A percentile compares a stretch with the other conserved stretches of the same genome.
These are phyloP conservation scores for Gymnopus androsaceus DNA, from an alignment of 1,284 basidiomycete genomes.

Conservation along the genomic window DNA sequence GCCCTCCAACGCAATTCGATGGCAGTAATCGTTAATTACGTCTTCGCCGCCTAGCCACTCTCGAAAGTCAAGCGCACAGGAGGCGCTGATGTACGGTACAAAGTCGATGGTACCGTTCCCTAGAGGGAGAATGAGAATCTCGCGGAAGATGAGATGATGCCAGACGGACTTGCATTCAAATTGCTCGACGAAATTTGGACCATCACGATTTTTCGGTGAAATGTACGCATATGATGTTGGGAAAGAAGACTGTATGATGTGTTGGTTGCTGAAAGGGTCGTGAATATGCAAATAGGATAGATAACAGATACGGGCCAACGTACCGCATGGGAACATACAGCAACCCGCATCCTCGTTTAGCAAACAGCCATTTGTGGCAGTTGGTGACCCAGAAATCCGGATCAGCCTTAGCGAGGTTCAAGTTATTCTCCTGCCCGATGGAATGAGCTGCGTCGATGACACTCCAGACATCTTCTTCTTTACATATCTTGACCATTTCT, in stretches of 20 bases:
- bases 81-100: conserved; percentile 54
- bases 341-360: conserved; percentile 71
- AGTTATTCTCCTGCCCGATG: conserved; percentile 60
- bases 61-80: conserved; percentile 75
- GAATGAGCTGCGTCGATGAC: conserved; percentile 87
- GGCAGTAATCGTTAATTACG: conserved; percentile 79
- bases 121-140: conserved; percentile 33
- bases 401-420: conserved; percentile 59
- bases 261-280: conserved; percentile 64
- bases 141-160: background rate
- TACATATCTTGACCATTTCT: conserved; percentile 68
- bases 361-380: conserved; percentile 84
- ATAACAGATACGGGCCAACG: background rate
- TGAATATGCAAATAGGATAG: background rate
- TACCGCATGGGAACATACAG: conserved; percentile 81
- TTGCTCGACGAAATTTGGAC: conserved; percentile 32
- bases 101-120: conserved; percentile 76
- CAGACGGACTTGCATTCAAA: conserved; percentile 53
- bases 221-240: conserved; percentile 71
- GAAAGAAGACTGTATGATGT: conserved; percentile 72
- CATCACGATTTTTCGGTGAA: conserved; percentile 30
- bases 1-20: conserved; percentile 74
- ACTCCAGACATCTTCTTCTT: conserved; percentile 66
- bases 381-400: conserved; percentile 85
- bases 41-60: conserved; percentile 83